These are phyloP conservation scores for Phalaenopsis aphrodite DNA, from an alignment of 106 monocot genomes.

Conservation along the genomic window DNA sequence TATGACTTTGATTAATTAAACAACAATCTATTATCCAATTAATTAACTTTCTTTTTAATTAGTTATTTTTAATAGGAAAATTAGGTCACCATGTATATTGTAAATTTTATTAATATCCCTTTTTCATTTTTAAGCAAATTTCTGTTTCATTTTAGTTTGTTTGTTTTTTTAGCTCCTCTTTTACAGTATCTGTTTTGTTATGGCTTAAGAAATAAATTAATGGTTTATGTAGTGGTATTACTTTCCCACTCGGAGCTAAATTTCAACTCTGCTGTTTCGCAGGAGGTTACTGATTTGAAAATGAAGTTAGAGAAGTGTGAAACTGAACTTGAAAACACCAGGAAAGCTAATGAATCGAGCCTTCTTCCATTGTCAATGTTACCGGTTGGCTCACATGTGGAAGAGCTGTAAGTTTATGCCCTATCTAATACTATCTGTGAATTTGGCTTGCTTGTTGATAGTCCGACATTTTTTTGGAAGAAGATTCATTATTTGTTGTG, in stretches of 20 bases:
- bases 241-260: background rate
- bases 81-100: background rate
- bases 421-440: background rate
- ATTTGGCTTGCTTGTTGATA: background rate
- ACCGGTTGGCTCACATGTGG: conserved; percentile 14
- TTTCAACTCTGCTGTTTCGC: conserved; percentile 7
- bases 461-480: background rate
- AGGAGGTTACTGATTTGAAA: conserved; percentile 52
- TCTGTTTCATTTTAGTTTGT: background rate
- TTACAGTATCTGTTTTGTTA: background rate
- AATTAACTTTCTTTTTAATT: too few species aligned
- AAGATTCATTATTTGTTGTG: background rate
- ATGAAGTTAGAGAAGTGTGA: conserved; percentile 70
- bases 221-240: background rate
- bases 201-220: background rate
- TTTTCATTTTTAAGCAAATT: background rate
- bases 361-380: conserved; percentile 36
- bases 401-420: conserved; percentile 43
- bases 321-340: conserved; percentile 74
- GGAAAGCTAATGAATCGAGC: conserved; percentile 53
- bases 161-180: background rate
- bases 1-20: too few species aligned
- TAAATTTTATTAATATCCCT: background rate
- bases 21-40: too few species aligned
- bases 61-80: too few species aligned